These are phyloP conservation scores for Cucumis cinereus DNA, from an alignment of 306 rosid species.

Conservation along the genomic window DNA sequence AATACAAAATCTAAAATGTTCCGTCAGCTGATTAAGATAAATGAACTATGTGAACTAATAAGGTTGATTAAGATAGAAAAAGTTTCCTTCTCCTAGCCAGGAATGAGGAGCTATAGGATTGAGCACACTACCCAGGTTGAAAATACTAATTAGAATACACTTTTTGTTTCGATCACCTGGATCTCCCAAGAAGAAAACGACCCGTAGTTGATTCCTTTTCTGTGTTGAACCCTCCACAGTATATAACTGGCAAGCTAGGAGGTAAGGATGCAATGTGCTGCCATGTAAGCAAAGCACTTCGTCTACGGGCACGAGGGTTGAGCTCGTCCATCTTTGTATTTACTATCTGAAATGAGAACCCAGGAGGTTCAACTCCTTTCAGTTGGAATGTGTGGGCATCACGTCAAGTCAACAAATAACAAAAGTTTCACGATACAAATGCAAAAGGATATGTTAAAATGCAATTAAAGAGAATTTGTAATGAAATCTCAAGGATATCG, in stretches of 20 bases:
- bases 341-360: conserved; percentile 90
- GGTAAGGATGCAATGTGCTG: conserved; percentile 98
- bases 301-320: conserved; percentile 85
- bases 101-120: background rate
- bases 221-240: conserved; percentile 95
- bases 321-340: conserved; percentile 82
- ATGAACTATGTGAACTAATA: background rate
- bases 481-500: conserved; percentile 60
- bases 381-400: conserved; percentile 99
- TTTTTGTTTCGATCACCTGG: conserved; percentile 37
- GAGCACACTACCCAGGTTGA: background rate
- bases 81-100: background rate
- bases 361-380: conserved; percentile 93
- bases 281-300: conserved; percentile 98
- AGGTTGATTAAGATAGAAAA: background rate
- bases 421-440: conserved; percentile 9
- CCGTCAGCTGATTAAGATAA: background rate
- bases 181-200: conserved; percentile 92
- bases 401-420: conserved; percentile 59
- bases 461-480: conserved; percentile 10
- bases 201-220: conserved; percentile 97
- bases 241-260: conserved; percentile 84
- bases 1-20: background rate
- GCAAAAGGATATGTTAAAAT: background rate
- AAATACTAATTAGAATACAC: background rate